phyloP scores from a whole-genome alignment of 2,329 filamentous ascomycete species.

The Nemania bipapillata region DNA sequence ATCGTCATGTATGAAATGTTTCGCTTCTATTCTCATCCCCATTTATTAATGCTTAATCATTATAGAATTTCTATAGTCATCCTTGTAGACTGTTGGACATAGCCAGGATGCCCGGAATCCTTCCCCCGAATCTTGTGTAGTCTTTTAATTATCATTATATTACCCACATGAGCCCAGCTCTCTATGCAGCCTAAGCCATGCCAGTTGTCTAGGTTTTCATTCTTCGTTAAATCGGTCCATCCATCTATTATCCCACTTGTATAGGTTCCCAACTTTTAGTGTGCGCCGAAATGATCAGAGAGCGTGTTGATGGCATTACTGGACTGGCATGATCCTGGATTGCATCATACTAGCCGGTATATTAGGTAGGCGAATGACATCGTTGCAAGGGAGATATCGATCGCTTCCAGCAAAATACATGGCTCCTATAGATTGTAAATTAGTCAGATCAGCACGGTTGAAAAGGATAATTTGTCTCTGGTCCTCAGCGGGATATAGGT shows the following conservation, averaged over 20 bases:
- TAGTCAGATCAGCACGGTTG: slow-evolving; percentile 15
- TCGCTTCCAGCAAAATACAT: slow-evolving; percentile 33
- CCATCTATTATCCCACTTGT: slow-evolving; percentile 2
- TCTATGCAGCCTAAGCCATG: slow-evolving; percentile 2
- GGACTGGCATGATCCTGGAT: slow-evolving; percentile 23
- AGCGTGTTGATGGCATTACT: slow-evolving; percentile 15
- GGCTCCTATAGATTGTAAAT: slow-evolving; percentile 27
- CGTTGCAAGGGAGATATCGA: slow-evolving; percentile 33
- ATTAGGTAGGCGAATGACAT: slow-evolving; percentile 27
- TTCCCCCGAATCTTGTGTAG: slow-evolving; percentile 3
- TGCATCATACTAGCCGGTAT: slow-evolving; percentile 11
- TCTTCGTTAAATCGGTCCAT: not conserved
- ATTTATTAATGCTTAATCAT: slow-evolving; percentile 1
- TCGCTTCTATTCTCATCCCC: slow-evolving; percentile 24
- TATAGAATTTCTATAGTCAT: slow-evolving; percentile 3
- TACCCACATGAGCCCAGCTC: not conserved
- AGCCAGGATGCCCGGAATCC: not conserved
- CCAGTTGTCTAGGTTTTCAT: not conserved
- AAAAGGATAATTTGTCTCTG: slow-evolving; percentile 4
- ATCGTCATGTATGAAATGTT: slow-evolving; percentile 24
- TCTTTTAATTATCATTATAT: slow-evolving; percentile 10
- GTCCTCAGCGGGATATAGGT: slow-evolving; percentile 14
- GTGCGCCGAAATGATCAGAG: not conserved
- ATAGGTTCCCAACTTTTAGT: not conserved
- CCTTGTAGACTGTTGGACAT: not conserved